Base-by-base conservation (phyloP, 495 filamentous ascomycete species). In the Hyaloscypha bicolor region DNA sequence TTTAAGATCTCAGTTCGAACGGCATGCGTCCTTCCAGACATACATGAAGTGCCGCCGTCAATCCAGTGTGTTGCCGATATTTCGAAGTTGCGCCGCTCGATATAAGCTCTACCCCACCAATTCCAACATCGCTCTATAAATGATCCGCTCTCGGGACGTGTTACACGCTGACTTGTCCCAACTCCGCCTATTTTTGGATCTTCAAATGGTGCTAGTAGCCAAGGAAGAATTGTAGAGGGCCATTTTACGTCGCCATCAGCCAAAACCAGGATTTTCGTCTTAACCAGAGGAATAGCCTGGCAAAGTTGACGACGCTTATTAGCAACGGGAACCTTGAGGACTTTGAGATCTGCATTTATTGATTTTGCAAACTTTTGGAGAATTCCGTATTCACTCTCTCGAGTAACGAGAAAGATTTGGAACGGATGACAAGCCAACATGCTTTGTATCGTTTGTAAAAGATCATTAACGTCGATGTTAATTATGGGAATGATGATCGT, bases 261-360 rank as follows among this genome's bases (percentile, higher is more conserved):
- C 70, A 95, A 88, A 59, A 94, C 78, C 9, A 88, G 93, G 70
- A 94, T 91, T 21, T 83, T 73, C 0, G 90, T 94, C 57, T 74
- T 75, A 29, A 94, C 89, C 61, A 90, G 83, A 30, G 91, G 90
- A 55, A 95, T 89, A 5, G 90, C 91, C 64, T 85, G 80, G 62
- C 87, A 90, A 78, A 96, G 89, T 78, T 96, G 91, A 35, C 88
- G 85, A 29, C 91, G 87, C 77, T 96, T 95, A 76, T 93, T 93
- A 21, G 87, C 86, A 69, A 86, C 79, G 3, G 78, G 77, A 85
- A 79, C 63, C 78, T 80, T 58, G 82, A 78, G 58, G 83, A 82
- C 57, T n/a, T n/a, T n/a, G n/a, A n/a, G n/a, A n/a, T n/a, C n/a
- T n/a, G n/a, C n/a, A n/a, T n/a, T n/a, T n/a, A n/a, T n/a, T n/a